Evolutionary conservation across 2,329 filamentous ascomycete species (phyloP), one percentile per base, ranked within the genome.

Genomic region (Aspergillus sp.): DNA sequence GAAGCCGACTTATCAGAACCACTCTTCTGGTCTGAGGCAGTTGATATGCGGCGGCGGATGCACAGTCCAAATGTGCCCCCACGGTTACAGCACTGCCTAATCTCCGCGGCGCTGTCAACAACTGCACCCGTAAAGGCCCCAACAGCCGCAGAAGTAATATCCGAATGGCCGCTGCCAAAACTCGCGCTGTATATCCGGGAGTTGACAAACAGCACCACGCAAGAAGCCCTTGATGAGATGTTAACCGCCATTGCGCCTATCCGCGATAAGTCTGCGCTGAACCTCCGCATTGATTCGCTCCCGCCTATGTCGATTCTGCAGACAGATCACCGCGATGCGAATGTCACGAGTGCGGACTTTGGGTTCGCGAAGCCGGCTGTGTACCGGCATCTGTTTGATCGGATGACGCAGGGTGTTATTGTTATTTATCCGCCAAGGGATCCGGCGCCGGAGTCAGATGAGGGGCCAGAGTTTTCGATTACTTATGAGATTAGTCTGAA

Each of bases 1-100:
- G 37, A 74, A 0, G 59, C 69, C 0, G 70, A 74, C 34, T 64
- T 69, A 5, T 57, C 61, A 0, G 59, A 60, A 2, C 69, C 64
- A 1, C 49, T 73, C 5, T 66, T 70, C 39, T 79, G 74, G 73
- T 62, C 51, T 4, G 73, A 79, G 41, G 74, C 71, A 0, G 64
- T 79, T 40, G 68, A 79, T 37, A 78, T 80, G 76, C 68, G 68
- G 5, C 63, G 65, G 3, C 68, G 77, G 1, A 67, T 79, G 56
- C 63, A 69, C 40, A 60, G 45, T 13, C 75, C 76, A 0, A 63
- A 65, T 3, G 64, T 71, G 13, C 70, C 73, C 1, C 45, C 60
- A 0, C 70, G 76, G 0, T 69, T 75, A 5, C 75, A 77, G 57
- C 68, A 73, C 3, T 77, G 77, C 42, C 64, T 75, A n/a, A 64